These are phyloP conservation scores for Erysiphe pulchra DNA, from an alignment of 2,329 filamentous ascomycete species.

Conservation along the genomic window DNA sequence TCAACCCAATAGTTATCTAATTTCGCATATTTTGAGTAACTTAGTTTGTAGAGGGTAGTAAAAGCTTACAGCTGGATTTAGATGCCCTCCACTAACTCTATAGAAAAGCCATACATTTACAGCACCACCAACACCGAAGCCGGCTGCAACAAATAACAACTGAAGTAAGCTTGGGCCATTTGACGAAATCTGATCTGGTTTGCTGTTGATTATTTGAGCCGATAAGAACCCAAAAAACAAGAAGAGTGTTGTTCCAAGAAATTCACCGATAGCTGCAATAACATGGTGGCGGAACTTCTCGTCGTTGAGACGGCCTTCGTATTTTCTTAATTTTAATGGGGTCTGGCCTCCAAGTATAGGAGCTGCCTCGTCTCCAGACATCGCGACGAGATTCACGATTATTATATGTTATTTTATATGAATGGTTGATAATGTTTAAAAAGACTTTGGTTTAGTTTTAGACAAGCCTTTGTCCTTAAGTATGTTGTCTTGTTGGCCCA, in stretches of 20 bases:
- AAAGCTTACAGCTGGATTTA: slow-evolving; percentile 16
- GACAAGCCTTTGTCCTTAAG: too few species aligned
- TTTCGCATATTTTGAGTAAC: background rate
- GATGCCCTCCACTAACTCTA: slow-evolving; percentile 21
- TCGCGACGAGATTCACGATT: background rate
- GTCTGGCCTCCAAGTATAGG: background rate
- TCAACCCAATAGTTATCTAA: slow-evolving; percentile 13
- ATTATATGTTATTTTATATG: too few species aligned
- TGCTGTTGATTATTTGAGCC: slow-evolving; percentile 4
- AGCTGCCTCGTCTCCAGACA: background rate
- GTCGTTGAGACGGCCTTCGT: background rate
- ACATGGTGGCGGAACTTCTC: slow-evolving; percentile 8
- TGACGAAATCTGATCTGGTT: slow-evolving; percentile 1
- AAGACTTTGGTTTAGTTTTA: too few species aligned
- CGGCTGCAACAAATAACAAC: slow-evolving; percentile 7
- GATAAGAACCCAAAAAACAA: slow-evolving; percentile 8
- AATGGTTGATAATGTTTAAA: too few species aligned
- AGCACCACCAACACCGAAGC: slow-evolving; percentile 14
- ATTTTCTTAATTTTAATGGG: background rate
- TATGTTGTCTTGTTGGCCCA: too few species aligned
- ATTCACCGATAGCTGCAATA: slow-evolving; percentile 21
- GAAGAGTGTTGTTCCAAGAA: slow-evolving; percentile 21
- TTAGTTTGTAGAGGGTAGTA: background rate
- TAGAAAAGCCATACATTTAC: slow-evolving; percentile 27
- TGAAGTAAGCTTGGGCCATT: slow-evolving; percentile 1